Conservation (phyloP, 140 eudicot species). For the Anethum foeniculum region DNA sequence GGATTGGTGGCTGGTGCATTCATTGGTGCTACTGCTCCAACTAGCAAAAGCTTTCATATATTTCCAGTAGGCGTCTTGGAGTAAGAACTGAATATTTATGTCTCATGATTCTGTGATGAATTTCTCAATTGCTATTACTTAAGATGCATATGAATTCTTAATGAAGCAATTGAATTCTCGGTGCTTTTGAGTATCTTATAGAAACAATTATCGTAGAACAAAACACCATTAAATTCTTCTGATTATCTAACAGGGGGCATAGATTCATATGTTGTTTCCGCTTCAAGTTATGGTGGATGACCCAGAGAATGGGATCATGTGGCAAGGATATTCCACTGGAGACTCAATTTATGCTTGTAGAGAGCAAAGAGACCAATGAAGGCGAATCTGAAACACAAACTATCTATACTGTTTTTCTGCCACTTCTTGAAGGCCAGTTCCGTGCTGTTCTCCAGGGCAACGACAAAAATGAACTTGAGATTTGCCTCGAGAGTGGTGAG, state of each 20-base stretch:
- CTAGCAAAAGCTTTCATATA: conserved; percentile 69
- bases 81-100: conserved; percentile 32
- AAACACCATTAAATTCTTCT: neutral
- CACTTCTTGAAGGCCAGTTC: conserved; percentile 83
- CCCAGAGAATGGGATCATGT: conserved; percentile 88
- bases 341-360: conserved; percentile 94
- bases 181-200: neutral
- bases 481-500: conserved; percentile 97
- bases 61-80: conserved; percentile 80
- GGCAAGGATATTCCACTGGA: conserved; percentile 86
- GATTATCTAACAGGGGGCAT: conserved; percentile 47
- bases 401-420: conserved; percentile 78
- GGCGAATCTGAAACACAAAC: conserved; percentile 44
- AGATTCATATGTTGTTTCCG: conserved; percentile 89
- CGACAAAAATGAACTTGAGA: conserved; percentile 75
- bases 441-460: conserved; percentile 96
- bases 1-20: conserved; percentile 69
- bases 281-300: conserved; percentile 99
- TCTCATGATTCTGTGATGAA: neutral
- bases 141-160: neutral
- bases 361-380: conserved; percentile 52
- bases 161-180: neutral
- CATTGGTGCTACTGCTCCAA: conserved; percentile 64
- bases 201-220: neutral
- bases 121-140: neutral